Evolutionary conservation across 306 rosid species (phyloP), one percentile per base, ranked within the genome.

Genomic region (Acacia confusa): DNA sequence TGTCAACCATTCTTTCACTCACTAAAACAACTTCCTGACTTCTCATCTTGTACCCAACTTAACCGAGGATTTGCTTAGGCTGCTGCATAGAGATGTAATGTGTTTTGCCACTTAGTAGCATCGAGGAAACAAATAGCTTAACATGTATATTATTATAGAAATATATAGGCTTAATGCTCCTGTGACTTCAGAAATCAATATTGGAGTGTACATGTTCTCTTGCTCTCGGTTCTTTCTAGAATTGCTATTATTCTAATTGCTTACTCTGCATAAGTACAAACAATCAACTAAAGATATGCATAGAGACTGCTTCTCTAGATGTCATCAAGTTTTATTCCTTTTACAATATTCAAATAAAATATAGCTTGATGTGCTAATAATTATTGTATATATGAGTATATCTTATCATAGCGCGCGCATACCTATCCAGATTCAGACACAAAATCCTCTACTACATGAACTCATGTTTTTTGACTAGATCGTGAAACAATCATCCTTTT

Each of bases 1-100:
- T 96, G 25, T 93, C 97, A 57, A 96, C 99, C 89, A 96, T 96
- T 74, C 97, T 93, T 70, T 92, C 99, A 74, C 97, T 93, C 92
- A 91, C 97, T 27, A 87, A 81, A 81, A 81, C 58, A 74, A 20
- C 88, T 68, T 69, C 86, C 69, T 86, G 83, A 84, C 60, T 80
- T 81, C 64, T 36, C 86, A 52, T 30, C n/a, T 25, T 40, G 43
- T 44, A 72, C 74, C 53, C 25, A 34, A 84, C 75, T 78, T 66
- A 84, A 60, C 77, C n/a, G 36, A 76, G 67, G 57, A 50, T 45
- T 74, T 70, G 75, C 83, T 85, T 78, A 52, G 27, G 47, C 57
- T 72, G 47, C 48, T 67, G 19, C 73, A 67, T 69, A 63, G 27
- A 77, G 75, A 81, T 81, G 82, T 72, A 78, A 66, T 78, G 65